phyloP scores from a whole-genome alignment of 2,329 filamentous ascomycete genomes.

The Aspergillus sp. region DNA sequence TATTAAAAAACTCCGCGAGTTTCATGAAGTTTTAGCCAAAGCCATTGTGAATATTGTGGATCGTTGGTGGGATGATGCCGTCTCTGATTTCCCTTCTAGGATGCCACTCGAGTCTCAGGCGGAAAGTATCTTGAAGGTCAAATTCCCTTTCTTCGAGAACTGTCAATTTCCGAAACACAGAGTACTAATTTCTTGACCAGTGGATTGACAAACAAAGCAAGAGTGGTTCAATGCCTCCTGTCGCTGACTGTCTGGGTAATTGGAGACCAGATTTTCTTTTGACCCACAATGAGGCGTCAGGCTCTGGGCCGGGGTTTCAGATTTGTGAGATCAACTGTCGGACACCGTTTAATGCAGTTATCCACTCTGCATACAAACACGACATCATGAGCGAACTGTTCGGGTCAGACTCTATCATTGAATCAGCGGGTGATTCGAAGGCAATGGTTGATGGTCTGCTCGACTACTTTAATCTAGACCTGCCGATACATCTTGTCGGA shows the following conservation, averaged over 20 bases:
- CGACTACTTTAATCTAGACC: too few species aligned
- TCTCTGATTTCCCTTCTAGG: constrained; percentile 15
- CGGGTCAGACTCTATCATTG: too few species aligned
- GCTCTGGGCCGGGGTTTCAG: too few species aligned
- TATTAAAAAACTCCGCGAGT: too few species aligned
- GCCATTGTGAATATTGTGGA: constrained; percentile 22
- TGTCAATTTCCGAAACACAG: neutral
- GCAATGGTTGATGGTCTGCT: too few species aligned
- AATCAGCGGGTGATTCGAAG: too few species aligned
- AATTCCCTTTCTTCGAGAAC: constrained; percentile 3
- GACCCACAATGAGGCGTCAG: too few species aligned
- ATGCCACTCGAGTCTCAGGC: constrained; percentile 23
- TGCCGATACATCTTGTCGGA: too few species aligned
- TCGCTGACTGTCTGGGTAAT: constrained; percentile 8
- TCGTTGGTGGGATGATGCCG: constrained; percentile 19
- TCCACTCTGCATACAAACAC: too few species aligned
- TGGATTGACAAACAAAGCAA: constrained; percentile 1
- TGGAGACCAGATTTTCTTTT: constrained; percentile 23
- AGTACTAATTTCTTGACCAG: neutral
- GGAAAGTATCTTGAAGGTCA: constrained; percentile 18
- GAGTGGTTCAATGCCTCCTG: neutral
- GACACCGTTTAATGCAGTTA: too few species aligned
- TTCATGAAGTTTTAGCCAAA: constrained; percentile 13
- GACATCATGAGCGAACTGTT: too few species aligned
- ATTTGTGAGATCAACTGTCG: too few species aligned